Evolutionary conservation across 2,329 filamentous ascomycete genomes (phyloP), one percentile per base, ranked within the genome.

Genomic region (Aspergillus sp.): DNA sequence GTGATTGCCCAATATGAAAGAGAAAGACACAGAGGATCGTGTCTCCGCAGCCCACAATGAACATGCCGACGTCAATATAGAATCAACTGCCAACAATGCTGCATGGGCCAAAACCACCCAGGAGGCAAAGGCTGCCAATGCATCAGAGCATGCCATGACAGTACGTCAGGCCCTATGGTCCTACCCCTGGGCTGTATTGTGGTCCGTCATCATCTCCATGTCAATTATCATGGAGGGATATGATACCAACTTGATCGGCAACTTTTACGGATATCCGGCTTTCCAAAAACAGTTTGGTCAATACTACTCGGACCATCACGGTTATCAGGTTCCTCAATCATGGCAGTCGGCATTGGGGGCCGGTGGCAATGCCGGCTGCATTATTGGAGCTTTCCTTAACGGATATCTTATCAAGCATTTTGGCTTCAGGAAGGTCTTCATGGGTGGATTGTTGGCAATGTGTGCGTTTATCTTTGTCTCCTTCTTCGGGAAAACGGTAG

Each of bases 361-460:
- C 51, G 83, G 81, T 23, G 80, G 80, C 46, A 76, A 80, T 50
- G 78, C 80, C 17, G 87, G 87, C 41, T 83, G 87, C 64, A 83
- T 89, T 46, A 77, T 88, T 46, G 87, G 87, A 13, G 76, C 88
- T 44, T 71, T 87, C 58, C 75, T 88, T 66, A 87, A 86, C 63
- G 87, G 86, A 34, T 84, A 78, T 67, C 70, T 86, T 44, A 83
- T 84, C 14, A 85, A 89, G 11, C 56, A 47, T 17, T 58, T 45
- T 21, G 55, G 55, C 2, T 55, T 55, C 42, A 53, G 49, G 46
- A 47, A 36, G 14, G 55, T 55, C 0, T 55, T 58, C 4, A 81
- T 88, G 52, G 74, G 63, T 17, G 83, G 81, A 32, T 75, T 88
- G 47, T 63, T 76, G 31, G 78, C 60, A 67, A 85, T 70, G 70